Evolutionary conservation across 1,284 basidiomycete species (phyloP).

Genomic region (Anthracocystis panici-leucophaei): DNA sequence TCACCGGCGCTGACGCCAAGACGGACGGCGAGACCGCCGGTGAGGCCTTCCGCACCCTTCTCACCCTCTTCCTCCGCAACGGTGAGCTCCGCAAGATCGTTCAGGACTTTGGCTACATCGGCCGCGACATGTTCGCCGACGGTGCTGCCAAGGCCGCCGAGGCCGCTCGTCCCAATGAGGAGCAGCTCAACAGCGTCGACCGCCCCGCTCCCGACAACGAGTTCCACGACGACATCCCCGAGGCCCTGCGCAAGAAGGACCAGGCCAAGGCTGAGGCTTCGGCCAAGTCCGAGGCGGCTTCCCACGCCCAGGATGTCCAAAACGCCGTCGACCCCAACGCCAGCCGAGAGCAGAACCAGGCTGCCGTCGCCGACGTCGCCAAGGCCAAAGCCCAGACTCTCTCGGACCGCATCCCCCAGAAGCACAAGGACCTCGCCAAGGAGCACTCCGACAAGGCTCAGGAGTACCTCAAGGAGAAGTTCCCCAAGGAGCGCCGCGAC

Average conservation of each 20-base stretch:
- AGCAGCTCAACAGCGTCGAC: slow-evolving; percentile 78
- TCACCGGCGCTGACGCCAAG: slow-evolving; percentile 56
- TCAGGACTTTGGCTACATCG: slow-evolving; percentile 63
- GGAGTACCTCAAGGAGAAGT: slow-evolving; percentile 81
- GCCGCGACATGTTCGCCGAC: slow-evolving; percentile 83
- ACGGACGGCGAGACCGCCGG: slow-evolving; percentile 64
- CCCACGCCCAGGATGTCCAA: slow-evolving; percentile 53
- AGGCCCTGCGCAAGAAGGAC: slow-evolving; percentile 69
- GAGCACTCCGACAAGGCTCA: slow-evolving; percentile 63
- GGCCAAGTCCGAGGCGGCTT: slow-evolving; percentile 36
- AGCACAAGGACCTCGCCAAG: slow-evolving; percentile 63
- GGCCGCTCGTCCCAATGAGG: slow-evolving; percentile 77
- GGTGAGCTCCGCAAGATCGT: slow-evolving; percentile 64
- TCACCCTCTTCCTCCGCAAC: slow-evolving; percentile 67
- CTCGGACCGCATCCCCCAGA: slow-evolving; percentile 66
- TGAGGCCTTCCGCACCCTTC: slow-evolving; percentile 62
- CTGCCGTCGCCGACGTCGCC: slow-evolving; percentile 70
- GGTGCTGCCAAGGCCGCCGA: slow-evolving; percentile 82
- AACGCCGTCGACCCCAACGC: slow-evolving; percentile 62
- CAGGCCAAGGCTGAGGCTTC: slow-evolving; percentile 56
- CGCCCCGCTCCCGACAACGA: slow-evolving; percentile 73
- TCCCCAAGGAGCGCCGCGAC: slow-evolving; percentile 86
- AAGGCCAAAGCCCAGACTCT: slow-evolving; percentile 71
- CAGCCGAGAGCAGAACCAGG: slow-evolving; percentile 70
- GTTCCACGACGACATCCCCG: slow-evolving; percentile 71